A percentile compares a stretch with the other conserved stretches of the same genome.
These are phyloP conservation scores for Nitzschia palea DNA, from an alignment of 108 stramenopile species.

Conservation along the genomic window DNA sequence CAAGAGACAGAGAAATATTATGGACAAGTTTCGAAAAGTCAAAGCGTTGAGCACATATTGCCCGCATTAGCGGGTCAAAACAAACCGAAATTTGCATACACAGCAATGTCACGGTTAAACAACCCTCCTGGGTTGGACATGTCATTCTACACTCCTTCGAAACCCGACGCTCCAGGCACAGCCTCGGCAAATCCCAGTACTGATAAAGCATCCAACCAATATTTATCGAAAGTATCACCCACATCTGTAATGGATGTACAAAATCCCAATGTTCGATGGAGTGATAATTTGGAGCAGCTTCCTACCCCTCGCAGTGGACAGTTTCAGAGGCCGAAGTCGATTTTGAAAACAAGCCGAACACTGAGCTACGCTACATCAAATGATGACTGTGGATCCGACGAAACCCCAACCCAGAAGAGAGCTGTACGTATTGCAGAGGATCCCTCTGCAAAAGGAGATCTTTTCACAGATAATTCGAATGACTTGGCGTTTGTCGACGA, in stretches of 20 bases:
- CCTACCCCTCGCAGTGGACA: not conserved
- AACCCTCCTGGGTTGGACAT: slow-evolving; percentile 20
- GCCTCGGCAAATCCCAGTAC: not conserved
- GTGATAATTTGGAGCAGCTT: slow-evolving; percentile 2
- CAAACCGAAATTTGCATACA: no score
- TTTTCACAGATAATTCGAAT: slow-evolving; percentile 6
- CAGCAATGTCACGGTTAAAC: not conserved
- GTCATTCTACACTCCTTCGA: not conserved
- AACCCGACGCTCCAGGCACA: not conserved
- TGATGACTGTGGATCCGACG: slow-evolving; percentile 14
- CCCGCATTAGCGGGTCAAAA: no score
- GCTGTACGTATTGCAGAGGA: not conserved
- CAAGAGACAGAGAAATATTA: no score
- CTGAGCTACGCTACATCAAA: not conserved
- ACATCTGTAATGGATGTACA: slow-evolving; percentile 25
- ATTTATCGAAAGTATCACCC: slow-evolving; percentile 17
- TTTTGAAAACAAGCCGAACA: slow-evolving; percentile 5
- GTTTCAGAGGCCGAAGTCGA: slow-evolving; percentile 24
- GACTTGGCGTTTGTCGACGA: slow-evolving; percentile 18
- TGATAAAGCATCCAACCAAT: not conserved
- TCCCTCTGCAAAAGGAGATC: not conserved
- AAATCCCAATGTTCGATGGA: slow-evolving; percentile 27
- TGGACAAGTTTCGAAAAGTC: no score
- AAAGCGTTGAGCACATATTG: no score
- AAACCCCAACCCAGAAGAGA: slow-evolving; percentile 4